Evolutionary conservation across 768 basidiomycete genomes (phyloP).

Genomic region (Sporobolomyces phaffii): DNA sequence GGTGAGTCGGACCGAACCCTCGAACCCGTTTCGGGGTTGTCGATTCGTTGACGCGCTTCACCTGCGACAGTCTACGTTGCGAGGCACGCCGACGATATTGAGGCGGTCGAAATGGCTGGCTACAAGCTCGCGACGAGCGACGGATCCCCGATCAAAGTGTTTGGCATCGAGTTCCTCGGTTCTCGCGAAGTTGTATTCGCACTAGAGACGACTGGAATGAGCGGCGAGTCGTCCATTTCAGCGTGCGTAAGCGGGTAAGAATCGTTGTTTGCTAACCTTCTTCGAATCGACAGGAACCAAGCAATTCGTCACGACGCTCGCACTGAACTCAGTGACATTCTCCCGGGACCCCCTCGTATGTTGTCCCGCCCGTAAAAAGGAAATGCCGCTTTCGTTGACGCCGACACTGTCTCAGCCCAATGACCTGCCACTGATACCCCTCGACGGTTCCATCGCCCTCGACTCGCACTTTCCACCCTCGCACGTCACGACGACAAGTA

Average conservation of each 20-base stretch:
- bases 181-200: too few relatives aligned
- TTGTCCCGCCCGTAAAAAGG: background rate
- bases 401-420: background rate
- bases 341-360: background rate
- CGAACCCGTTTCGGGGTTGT: background rate
- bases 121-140: background rate
- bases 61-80: background rate
- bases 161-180: constrained; percentile 3
- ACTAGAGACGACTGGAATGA: background rate
- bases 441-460: background rate
- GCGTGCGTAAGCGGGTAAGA: background rate
- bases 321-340: background rate
- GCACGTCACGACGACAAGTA: background rate
- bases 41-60: background rate
- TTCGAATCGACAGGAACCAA: background rate
- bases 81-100: background rate
- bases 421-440: background rate
- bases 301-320: background rate
- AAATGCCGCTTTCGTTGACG: background rate
- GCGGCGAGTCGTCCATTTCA: background rate
- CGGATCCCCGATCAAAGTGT: background rate
- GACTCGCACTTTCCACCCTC: constrained; percentile 15
- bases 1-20: too few relatives aligned
- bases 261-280: background rate
- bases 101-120: background rate